Percentiles rank a stretch among this genome's conserved stretches.
These are phyloP conservation scores for Nitzschia inconspicua DNA, from an alignment of 108 stramenopile genomes.

Conservation along the genomic window DNA sequence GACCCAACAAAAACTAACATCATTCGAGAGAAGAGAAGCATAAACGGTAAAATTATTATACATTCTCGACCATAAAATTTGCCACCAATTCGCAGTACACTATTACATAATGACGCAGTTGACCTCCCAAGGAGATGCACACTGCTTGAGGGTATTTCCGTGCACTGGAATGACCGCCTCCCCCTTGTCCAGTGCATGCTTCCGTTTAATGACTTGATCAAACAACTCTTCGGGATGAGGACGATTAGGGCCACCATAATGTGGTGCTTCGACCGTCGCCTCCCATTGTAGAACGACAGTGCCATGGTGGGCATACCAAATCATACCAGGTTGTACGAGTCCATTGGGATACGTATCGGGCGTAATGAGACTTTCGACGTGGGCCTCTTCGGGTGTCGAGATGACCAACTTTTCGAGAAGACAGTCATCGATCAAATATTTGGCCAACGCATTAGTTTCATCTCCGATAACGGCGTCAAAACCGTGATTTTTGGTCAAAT, in stretches of 20 bases:
- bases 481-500: constrained; percentile 33
- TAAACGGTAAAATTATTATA: no score
- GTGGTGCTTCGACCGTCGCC: constrained; percentile 7
- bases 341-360: constrained; percentile 43
- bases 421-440: constrained; percentile 38
- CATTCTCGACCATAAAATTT: no score
- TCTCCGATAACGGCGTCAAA: constrained; percentile 39
- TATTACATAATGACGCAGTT: no score
- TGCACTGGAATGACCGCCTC: constrained; percentile 36
- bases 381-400: constrained; percentile 6
- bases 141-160: constrained; percentile 33
- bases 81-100: no score
- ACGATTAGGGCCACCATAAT: constrained; percentile 22
- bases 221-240: constrained; percentile 29
- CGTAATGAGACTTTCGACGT: not conserved
- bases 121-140: constrained; percentile 22
- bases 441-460: constrained; percentile 41
- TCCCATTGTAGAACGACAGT: constrained; percentile 35
- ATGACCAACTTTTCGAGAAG: constrained; percentile 26
- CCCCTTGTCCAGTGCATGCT: constrained; percentile 43
- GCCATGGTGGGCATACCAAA: constrained; percentile 48
- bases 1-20: no score
- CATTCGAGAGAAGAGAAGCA: no score
- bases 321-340: constrained; percentile 42
- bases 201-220: constrained; percentile 33